Conservation (phyloP, 2,329 filamentous ascomycete species). For the Talaromyces piceae region DNA sequence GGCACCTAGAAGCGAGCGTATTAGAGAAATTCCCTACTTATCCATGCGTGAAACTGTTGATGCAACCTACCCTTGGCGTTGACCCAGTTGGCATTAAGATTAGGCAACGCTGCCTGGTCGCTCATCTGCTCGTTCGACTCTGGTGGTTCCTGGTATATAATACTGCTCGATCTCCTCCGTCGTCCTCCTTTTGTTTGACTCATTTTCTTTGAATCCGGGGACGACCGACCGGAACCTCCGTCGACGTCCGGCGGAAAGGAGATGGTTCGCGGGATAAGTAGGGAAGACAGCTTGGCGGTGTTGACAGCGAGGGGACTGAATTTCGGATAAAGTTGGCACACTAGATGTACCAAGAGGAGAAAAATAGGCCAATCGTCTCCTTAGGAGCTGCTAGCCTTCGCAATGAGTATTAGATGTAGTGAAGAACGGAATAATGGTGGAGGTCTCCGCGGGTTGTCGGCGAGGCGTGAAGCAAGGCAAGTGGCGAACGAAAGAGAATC, state of each 20-base stretch:
- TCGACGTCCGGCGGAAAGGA: slow-evolving; percentile 81
- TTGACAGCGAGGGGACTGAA: slow-evolving; percentile 44
- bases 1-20: slow-evolving; percentile 55
- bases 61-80: slow-evolving; percentile 78
- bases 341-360: background rate
- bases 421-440: background rate
- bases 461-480: no score
- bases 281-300: slow-evolving; percentile 95
- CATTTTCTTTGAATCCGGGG: slow-evolving; percentile 51
- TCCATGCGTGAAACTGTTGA: background rate
- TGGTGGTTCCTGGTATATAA: slow-evolving; percentile 94
- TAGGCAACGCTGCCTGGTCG: slow-evolving; percentile 89
- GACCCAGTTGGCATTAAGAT: slow-evolving; percentile 97
- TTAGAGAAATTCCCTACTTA: slow-evolving; percentile 7
- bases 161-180: slow-evolving; percentile 91
- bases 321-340: slow-evolving; percentile 21
- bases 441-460: background rate
- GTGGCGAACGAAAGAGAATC: background rate
- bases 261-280: slow-evolving; percentile 81
- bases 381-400: no score
- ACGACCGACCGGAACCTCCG: slow-evolving; percentile 51
- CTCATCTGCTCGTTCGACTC: slow-evolving; percentile 97
- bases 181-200: slow-evolving; percentile 60
- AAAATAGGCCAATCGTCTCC: background rate
- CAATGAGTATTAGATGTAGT: background rate